phyloP scores from a whole-genome alignment of 805 yeast genomes.

The Kodamaea jinghongensis region DNA sequence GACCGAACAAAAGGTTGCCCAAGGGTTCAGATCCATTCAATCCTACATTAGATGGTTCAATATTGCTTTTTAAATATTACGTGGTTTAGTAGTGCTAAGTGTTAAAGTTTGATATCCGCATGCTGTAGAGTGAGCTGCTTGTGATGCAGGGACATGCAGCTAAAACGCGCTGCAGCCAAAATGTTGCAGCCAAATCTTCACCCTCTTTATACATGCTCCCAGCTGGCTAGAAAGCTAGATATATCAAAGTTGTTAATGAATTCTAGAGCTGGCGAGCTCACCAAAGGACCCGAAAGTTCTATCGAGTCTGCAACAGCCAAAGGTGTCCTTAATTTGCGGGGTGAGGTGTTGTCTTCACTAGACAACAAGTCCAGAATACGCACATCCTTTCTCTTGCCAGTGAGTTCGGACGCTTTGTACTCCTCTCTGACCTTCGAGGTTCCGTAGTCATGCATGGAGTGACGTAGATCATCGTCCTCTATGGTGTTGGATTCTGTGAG shows the following conservation, averaged over 20 bases:
- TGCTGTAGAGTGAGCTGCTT: too few species aligned
- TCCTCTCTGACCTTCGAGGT: constrained; percentile 25
- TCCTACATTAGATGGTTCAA: too few species aligned
- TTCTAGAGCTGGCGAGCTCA: constrained; percentile 16
- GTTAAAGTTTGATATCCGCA: too few species aligned
- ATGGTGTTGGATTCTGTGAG: constrained; percentile 13
- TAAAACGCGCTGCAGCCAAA: too few species aligned
- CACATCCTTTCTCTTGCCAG: constrained; percentile 12
- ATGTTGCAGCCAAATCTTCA: too few species aligned
- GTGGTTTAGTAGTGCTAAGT: too few species aligned
- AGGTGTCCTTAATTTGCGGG: neutral
- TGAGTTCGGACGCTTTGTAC: constrained; percentile 11
- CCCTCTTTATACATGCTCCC: constrained; percentile 11
- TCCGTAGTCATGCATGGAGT: constrained; percentile 31
- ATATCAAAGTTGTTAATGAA: constrained; percentile 18
- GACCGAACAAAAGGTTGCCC: neutral
- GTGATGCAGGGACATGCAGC: too few species aligned
- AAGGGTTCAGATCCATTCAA: too few species aligned
- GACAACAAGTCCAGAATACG: constrained; percentile 14
- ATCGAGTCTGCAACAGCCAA: neutral
- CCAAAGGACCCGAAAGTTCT: neutral
- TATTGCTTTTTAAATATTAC: too few species aligned
- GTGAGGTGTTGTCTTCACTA: constrained; percentile 5
- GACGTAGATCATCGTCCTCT: constrained; percentile 21
- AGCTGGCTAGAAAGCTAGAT: constrained; percentile 17